Conservation (phyloP, 176 grass and related monocot genomes). For the Rhynchospora tenuis region DNA sequence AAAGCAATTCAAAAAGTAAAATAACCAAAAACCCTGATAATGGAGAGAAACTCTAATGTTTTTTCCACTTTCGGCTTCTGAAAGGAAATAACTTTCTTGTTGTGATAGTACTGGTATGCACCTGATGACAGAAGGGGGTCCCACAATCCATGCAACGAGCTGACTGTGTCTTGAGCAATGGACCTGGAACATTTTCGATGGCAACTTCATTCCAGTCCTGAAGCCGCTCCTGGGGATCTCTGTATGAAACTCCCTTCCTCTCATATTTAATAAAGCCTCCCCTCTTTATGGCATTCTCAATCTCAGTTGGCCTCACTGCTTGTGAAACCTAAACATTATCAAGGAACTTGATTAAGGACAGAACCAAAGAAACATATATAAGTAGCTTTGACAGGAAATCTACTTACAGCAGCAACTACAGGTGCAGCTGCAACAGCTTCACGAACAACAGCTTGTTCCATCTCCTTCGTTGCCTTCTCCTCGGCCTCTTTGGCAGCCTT, state of each 20-base stretch:
- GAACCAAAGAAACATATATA: conserved; percentile 7
- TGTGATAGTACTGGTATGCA: conserved; percentile 12
- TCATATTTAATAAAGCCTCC: conserved; percentile 89
- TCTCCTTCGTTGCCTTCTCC: conserved; percentile 37
- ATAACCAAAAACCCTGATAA: no score
- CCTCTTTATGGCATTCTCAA: conserved; percentile 58
- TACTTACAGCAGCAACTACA: not conserved
- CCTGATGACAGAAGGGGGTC: conserved; percentile 99
- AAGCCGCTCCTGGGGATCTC: conserved; percentile 63
- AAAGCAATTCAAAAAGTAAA: not conserved
- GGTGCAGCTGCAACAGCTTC: conserved; percentile 49
- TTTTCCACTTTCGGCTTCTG: not conserved
- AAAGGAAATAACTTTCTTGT: not conserved
- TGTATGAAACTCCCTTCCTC: conserved; percentile 71
- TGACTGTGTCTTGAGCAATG: conserved; percentile 82
- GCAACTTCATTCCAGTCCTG: conserved; percentile 93
- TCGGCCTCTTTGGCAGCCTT: conserved; percentile 40
- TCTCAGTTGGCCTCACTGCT: conserved; percentile 48
- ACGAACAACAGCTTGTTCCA: conserved; percentile 21
- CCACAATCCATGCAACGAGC: conserved; percentile 99
- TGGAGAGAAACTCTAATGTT: not conserved
- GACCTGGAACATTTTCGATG: conserved; percentile 72
- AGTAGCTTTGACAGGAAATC: not conserved
- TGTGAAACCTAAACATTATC: conserved; percentile 39
- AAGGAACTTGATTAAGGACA: conserved; percentile 7